Base-by-base conservation (phyloP, 225 moss, liverwort and hornwort genomes). In the Straminergon stramineum region DNA sequence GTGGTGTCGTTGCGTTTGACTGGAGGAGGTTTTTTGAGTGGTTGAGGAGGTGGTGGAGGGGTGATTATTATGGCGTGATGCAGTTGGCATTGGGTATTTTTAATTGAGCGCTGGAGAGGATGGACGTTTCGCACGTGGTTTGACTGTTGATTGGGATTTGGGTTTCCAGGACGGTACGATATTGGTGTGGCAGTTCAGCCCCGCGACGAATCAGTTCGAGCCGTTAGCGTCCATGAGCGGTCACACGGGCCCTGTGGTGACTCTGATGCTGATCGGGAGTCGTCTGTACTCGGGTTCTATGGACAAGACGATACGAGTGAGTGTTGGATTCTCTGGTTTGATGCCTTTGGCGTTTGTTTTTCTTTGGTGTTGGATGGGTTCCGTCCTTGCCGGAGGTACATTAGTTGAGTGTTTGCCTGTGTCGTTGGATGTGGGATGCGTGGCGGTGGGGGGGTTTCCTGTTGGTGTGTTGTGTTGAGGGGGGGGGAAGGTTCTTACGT, bases 271-370 rank as follows among this genome's bases (percentile, higher is more conserved):
- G 85, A 94, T 92, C 34, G 97, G 93, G 81, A 94, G 66, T 70
- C 96, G 95, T 87, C 90, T 99, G 61, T 97, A 93, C 81, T 99
- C 99, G 32, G 99, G 99, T 56, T 97, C 99, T 58, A 96, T 95
- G 93, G 99, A 99, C 89, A 94, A 93, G 26, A 90, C 91, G 84
- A 95, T 97, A 85, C 95, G 95, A 94, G 99, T 98, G 77, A 92
- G 91, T 89, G 78, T 24, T 15, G 61, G 35, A 73, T 70, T 6
- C 12, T 61, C 3, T 9, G 45, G 10, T 69, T 52, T 18, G 60
- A 17, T 41, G 13, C 28, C 2, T 35, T 39, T 5, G 32, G 21
- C 17, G n/a, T 79, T 16, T 10, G 1, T 0, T 13, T 0, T 53
- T 23, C 55, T 3, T 5, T 4, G 78, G 5, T 56, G 24, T 37